phyloP scores from a whole-genome alignment of 305 asterid genomes.

The Plantago lanceolata region DNA sequence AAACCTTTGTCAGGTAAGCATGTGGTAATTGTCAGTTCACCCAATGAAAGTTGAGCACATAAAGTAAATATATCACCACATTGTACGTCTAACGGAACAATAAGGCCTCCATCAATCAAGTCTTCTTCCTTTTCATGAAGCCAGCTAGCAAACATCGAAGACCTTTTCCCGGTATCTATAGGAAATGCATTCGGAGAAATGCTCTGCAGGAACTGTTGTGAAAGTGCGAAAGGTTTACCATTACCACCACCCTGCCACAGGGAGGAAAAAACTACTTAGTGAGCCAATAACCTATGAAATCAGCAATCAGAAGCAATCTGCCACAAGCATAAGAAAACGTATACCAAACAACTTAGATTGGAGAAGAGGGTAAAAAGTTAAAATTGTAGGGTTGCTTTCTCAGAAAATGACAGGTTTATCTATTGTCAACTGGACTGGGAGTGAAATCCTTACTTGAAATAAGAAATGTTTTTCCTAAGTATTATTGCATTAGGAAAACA shows the following conservation, averaged over 20 bases:
- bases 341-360: slow-evolving; percentile 11
- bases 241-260: slow-evolving; percentile 79
- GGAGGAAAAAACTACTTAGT: slow-evolving; percentile 25
- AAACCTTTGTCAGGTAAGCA: slow-evolving; percentile 78
- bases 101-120: slow-evolving; percentile 63
- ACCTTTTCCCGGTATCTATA: slow-evolving; percentile 70
- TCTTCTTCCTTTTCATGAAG: slow-evolving; percentile 68
- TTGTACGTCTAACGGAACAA: slow-evolving; percentile 67
- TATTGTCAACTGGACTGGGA: slow-evolving; percentile 1
- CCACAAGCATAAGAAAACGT: slow-evolving; percentile 12
- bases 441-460: too few relatives aligned
- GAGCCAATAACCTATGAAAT: slow-evolving; percentile 18
- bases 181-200: slow-evolving; percentile 66
- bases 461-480: too few relatives aligned
- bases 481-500: too few relatives aligned
- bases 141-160: slow-evolving; percentile 67
- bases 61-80: slow-evolving; percentile 80
- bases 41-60: slow-evolving; percentile 66
- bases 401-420: neutral
- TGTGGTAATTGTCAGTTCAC: slow-evolving; percentile 60
- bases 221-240: slow-evolving; percentile 62
- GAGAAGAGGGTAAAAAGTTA: slow-evolving; percentile 3
- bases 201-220: slow-evolving; percentile 71
- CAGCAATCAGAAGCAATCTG: slow-evolving; percentile 18
- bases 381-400: neutral